Base-by-base conservation (phyloP, 208 protist species). In the Endotrypanum monterogeii region DNA sequence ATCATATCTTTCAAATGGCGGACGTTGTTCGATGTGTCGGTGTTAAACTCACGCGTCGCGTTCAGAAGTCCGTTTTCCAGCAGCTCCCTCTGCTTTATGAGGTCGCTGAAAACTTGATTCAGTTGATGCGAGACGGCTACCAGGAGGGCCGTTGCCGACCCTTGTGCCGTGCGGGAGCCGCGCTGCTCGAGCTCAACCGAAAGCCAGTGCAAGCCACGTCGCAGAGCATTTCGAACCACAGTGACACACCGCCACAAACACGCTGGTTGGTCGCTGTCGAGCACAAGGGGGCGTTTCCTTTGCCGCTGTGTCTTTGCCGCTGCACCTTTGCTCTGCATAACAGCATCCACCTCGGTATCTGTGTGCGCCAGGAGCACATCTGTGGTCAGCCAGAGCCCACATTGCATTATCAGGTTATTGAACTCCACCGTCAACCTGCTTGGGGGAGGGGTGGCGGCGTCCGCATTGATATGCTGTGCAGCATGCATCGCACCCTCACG, bases 371-470 rank as follows among this genome's bases (percentile, higher is more conserved):
- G 35, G 23, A 96, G 76, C 7, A 83, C 75, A 51, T 93, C 92
- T 48, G 74, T 69, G 12, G 82, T 51, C 12, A 94, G 73, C 79
- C 85, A 85, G 74, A 92, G 61, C 52, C 86, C 74, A 35, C 67
- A 63, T 55, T 96, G 89, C 23, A 96, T 28, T 14, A 96, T 35
- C 28, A 85, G 76, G 61, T 94, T 69, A 66, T 94, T 94, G 3
- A 88, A 74, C 71, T 94, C 88, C 0, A 87, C 85, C 12, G 68
- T 58, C 71, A 96, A 35, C 4, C 84, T 81, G 20, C 78, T 84
- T 25, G 92, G 91, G 25, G 39, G 37, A 16, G 63, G 18, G 20
- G 52, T 20, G 56, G 70, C 28, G 12, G n/a, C 16, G 20, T 8
- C 58, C 8, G 39, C 35, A 57, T 50, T 52, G 44, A 28, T 61